These are phyloP conservation scores for Zanthoxylum bungeanum DNA, from an alignment of 345 rosid species.

Conservation along the genomic window DNA sequence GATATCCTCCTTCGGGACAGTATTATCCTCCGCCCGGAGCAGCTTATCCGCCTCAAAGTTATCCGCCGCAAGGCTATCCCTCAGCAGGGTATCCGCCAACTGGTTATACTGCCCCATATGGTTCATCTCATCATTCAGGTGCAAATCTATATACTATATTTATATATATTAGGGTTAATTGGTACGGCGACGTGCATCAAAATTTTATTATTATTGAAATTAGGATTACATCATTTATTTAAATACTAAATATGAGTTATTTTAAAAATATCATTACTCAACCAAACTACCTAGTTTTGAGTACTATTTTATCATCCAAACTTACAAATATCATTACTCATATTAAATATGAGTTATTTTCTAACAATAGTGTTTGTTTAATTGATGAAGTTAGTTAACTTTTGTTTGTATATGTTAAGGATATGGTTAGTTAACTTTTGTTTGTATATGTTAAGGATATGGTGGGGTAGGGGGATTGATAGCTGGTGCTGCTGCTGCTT, in stretches of 20 bases:
- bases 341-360: no score
- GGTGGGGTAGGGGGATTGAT: conserved; percentile 55
- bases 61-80: conserved; percentile 14
- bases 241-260: not conserved
- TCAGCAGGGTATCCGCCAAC: not conserved
- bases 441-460: conserved; percentile 36
- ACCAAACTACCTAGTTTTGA: no score
- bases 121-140: not conserved
- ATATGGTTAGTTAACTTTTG: conserved; percentile 19
- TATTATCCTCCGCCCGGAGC: conserved; percentile 31
- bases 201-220: no score
- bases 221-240: no score
- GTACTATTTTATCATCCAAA: no score
- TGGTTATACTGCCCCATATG: not conserved
- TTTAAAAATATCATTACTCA: no score
- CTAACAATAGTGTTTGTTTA: no score
- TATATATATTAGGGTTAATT: no score
- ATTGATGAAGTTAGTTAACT: not conserved
- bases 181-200: no score
- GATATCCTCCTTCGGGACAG: conserved; percentile 6
- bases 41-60: conserved; percentile 27
- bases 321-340: no score
- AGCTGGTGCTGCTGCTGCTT: conserved; percentile 75
- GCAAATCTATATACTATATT: not conserved
- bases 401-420: conserved; percentile 25